Evolutionary conservation across 2,329 filamentous ascomycete species (phyloP), one percentile per base, ranked within the genome.

Genomic region (Phialemoniopsis sp.): DNA sequence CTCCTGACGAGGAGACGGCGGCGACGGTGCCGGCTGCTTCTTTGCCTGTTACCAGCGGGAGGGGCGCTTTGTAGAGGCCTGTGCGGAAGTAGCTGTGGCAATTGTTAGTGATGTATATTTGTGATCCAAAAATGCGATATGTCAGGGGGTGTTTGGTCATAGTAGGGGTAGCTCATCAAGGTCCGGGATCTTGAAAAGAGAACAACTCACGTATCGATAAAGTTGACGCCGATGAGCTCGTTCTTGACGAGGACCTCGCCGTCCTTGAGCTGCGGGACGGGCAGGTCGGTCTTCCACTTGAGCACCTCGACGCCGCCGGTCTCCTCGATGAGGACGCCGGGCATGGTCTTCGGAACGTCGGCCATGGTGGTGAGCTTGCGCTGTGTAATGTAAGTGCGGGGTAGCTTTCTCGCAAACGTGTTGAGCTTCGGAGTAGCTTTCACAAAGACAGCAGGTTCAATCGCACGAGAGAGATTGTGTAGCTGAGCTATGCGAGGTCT

Each of bases 161-260:
- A n/a, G n/a, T n/a, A n/a, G n/a, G n/a, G n/a, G n/a, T n/a, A n/a
- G n/a, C n/a, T n/a, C n/a, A n/a, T n/a, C n/a, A n/a, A n/a, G n/a
- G n/a, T n/a, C n/a, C n/a, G n/a, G n/a, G n/a, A n/a, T n/a, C n/a
- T n/a, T n/a, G n/a, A n/a, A n/a, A n/a, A n/a, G n/a, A n/a, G n/a
- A n/a, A n/a, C n/a, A 33, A 48, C 65, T 52, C 60, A 81, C 74
- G 70, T 95, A 63, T 95, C 90, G 54, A 95, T 94, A 66, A 78
- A 95, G 66, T 95, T 95, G 45, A 95, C 70, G 43, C 89, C 90
- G 36, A 85, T 73, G 57, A 78, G 86, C 47, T 83, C 78, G 62
- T 95, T 95, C 63, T 84, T 85, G 42, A 95, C 78, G 4, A 95
- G 76, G 16, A 95, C 63, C 49, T 95, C 73, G 42, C 80, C 82